phyloP scores from a whole-genome alignment of 78 protist genomes.

The Polysphondylium violaceum region DNA sequence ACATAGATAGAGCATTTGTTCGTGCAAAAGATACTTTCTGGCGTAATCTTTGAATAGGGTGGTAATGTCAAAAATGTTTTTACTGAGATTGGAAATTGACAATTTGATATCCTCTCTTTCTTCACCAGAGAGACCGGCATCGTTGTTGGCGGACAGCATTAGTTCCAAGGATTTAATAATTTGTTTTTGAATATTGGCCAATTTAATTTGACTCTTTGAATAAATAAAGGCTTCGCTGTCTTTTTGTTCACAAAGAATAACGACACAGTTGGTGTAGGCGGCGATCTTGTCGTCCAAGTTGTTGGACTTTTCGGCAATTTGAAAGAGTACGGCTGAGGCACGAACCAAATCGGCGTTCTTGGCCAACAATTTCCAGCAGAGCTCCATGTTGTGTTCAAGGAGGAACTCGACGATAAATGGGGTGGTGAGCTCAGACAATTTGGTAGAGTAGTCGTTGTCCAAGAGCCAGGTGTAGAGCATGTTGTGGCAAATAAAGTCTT shows the following conservation, averaged over 20 bases:
- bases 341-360: background rate
- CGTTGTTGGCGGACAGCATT: background rate
- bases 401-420: conserved; percentile 22
- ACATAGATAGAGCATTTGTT: conserved; percentile 49
- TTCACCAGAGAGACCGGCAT: background rate
- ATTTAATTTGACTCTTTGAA: background rate
- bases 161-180: background rate
- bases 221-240: background rate
- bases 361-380: conserved; percentile 49
- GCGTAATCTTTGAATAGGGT: conserved; percentile 41
- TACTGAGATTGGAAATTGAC: conserved; percentile 4
- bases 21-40: conserved; percentile 47
- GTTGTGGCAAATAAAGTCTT: conserved; percentile 16
- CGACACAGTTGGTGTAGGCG: conserved; percentile 25
- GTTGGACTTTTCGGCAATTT: conserved; percentile 31
- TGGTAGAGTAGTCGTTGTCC: background rate
- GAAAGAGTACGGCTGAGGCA: conserved; percentile 17
- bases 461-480: conserved; percentile 34
- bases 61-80: conserved; percentile 24
- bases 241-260: conserved; percentile 21
- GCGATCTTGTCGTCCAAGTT: conserved; percentile 13
- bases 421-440: conserved; percentile 9
- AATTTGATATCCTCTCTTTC: background rate
- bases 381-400: conserved; percentile 24
- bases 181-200: conserved; percentile 40